phyloP scores from a whole-genome alignment of 2,329 filamentous ascomycete genomes.

The Pestalotiopsis fici region DNA sequence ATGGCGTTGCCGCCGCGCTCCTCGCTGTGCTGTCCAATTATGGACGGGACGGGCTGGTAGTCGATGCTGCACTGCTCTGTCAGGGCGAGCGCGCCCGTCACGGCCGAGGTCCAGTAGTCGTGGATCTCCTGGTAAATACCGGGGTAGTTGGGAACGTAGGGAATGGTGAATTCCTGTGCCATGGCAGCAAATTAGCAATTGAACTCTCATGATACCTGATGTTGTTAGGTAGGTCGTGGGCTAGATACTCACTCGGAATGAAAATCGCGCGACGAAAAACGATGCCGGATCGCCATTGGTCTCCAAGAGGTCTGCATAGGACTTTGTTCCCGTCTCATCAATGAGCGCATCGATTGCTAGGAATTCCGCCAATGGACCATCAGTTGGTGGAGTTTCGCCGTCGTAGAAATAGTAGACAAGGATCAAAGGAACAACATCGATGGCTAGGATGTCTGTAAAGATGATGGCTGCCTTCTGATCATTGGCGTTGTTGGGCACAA shows the following conservation, averaged over 20 bases:
- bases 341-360: slow-evolving; percentile 25
- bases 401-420: slow-evolving; percentile 36
- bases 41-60: slow-evolving; percentile 30
- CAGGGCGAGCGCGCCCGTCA: slow-evolving; percentile 19
- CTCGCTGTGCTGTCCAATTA: slow-evolving; percentile 22
- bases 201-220: not conserved
- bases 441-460: slow-evolving; percentile 24
- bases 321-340: slow-evolving; percentile 18
- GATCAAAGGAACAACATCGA: slow-evolving; percentile 17
- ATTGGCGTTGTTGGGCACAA: slow-evolving; percentile 22
- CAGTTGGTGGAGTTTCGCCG: slow-evolving; percentile 28
- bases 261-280: slow-evolving; percentile 16
- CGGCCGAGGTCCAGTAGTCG: slow-evolving; percentile 26
- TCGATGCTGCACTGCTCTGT: slow-evolving; percentile 28
- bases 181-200: not conserved
- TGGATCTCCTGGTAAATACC: slow-evolving; percentile 34
- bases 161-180: slow-evolving; percentile 24
- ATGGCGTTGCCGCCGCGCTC: slow-evolving; percentile 25
- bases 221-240: not conserved
- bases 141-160: slow-evolving; percentile 19
- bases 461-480: slow-evolving; percentile 32
- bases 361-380: slow-evolving; percentile 30
- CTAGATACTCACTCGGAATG: not conserved
- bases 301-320: slow-evolving; percentile 12
- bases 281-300: slow-evolving; percentile 16